phyloP scores from a whole-genome alignment of 2,329 filamentous ascomycete genomes.

The Rhinocladiella similis region DNA sequence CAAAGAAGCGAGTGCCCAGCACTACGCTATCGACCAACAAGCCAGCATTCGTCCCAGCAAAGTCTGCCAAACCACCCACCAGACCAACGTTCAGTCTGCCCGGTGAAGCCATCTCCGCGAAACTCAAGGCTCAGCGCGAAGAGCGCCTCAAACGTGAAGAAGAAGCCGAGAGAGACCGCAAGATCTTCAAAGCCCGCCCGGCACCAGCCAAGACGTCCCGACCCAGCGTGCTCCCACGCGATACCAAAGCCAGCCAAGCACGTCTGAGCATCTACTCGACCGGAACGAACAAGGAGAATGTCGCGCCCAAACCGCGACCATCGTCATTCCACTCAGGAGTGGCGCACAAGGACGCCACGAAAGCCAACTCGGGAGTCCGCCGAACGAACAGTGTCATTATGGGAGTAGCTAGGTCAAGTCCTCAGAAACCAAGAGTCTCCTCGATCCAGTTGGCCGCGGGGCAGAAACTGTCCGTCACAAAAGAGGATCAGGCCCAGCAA shows the following conservation, averaged over 20 bases:
- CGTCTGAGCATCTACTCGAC: slow-evolving; percentile 38
- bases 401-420: not conserved
- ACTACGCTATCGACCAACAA: slow-evolving; percentile 42
- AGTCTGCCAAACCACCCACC: slow-evolving; percentile 53
- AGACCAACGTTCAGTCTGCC: slow-evolving; percentile 53
- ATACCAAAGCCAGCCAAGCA: slow-evolving; percentile 48
- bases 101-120: slow-evolving; percentile 54
- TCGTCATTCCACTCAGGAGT: slow-evolving; percentile 6
- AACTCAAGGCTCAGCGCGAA: slow-evolving; percentile 53
- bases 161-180: slow-evolving; percentile 35
- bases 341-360: slow-evolving; percentile 12
- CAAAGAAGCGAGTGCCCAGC: slow-evolving; percentile 42
- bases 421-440: slow-evolving; percentile 17
- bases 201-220: slow-evolving; percentile 36
- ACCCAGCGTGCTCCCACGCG: slow-evolving; percentile 38
- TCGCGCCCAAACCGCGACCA: slow-evolving; percentile 20
- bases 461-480: slow-evolving; percentile 24
- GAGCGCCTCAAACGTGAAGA: slow-evolving; percentile 48
- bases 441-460: slow-evolving; percentile 19
- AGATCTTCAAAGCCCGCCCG: slow-evolving; percentile 51
- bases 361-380: slow-evolving; percentile 21
- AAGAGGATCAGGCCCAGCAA: slow-evolving; percentile 26
- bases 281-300: slow-evolving; percentile 27
- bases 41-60: slow-evolving; percentile 51
- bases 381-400: slow-evolving; percentile 14